phyloP scores from a whole-genome alignment of 2,329 filamentous ascomycete genomes.

The Aspergillus niger region DNA sequence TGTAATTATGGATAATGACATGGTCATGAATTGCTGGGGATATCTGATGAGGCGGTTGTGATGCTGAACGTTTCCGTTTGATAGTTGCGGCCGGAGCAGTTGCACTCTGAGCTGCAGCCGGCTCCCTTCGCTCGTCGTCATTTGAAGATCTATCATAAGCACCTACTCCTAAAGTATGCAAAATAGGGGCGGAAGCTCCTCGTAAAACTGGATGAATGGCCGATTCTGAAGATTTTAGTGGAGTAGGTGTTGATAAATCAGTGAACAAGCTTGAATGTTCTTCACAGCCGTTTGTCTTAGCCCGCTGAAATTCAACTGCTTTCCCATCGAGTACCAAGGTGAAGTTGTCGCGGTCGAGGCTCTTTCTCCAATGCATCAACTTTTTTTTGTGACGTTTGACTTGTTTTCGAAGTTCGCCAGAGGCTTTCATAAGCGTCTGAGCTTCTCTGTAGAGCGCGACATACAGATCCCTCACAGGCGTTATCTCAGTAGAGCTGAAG shows the following conservation, averaged over 20 bases:
- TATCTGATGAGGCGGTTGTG: background rate
- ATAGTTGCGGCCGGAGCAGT: slow-evolving; percentile 13
- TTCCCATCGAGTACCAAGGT: slow-evolving; percentile 30
- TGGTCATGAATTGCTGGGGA: background rate
- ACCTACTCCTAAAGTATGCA: background rate
- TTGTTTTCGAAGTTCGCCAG: slow-evolving; percentile 31
- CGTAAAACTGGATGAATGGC: background rate
- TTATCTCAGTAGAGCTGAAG: slow-evolving; percentile 18
- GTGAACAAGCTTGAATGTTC: background rate
- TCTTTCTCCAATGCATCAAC: slow-evolving; percentile 31
- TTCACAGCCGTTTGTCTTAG: slow-evolving; percentile 8
- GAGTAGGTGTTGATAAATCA: background rate
- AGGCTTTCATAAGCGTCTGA: slow-evolving; percentile 29
- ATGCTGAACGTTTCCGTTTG: slow-evolving; percentile 25
- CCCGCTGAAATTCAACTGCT: slow-evolving; percentile 32
- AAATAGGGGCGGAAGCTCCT: background rate
- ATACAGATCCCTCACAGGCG: slow-evolving; percentile 34
- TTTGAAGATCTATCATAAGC: background rate
- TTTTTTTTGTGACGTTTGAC: slow-evolving; percentile 40
- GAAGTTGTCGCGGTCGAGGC: slow-evolving; percentile 34
- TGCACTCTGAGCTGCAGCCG: background rate
- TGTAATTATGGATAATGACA: slow-evolving; percentile 8
- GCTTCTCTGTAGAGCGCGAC: slow-evolving; percentile 35
- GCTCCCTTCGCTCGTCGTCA: background rate
- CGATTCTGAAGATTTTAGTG: background rate